phyloP scores from a whole-genome alignment of 257 asterid species.

The Fraxinus excelsior region DNA sequence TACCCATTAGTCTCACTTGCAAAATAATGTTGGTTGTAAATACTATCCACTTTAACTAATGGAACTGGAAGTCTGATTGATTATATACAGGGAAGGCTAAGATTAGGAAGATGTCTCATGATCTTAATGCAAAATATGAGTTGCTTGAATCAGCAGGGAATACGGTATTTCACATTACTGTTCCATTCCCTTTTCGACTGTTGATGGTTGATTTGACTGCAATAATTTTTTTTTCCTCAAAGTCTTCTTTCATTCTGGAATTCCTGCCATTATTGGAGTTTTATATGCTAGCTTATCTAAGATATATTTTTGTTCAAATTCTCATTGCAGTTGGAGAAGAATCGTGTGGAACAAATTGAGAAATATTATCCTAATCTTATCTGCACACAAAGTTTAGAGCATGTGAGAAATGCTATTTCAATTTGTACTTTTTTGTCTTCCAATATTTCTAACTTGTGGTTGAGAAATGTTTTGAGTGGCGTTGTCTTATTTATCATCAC shows the following conservation, averaged over 20 bases:
- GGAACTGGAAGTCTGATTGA: slow-evolving; percentile 31
- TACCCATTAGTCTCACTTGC: slow-evolving; percentile 19
- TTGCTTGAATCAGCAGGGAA: slow-evolving; percentile 71
- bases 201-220: slow-evolving; percentile 14
- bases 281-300: slow-evolving; percentile 5
- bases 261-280: slow-evolving; percentile 16
- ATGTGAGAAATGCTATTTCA: slow-evolving; percentile 49
- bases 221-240: slow-evolving; percentile 1
- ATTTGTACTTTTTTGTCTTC: slow-evolving; percentile 5
- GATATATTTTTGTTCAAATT: slow-evolving; percentile 29
- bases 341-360: slow-evolving; percentile 74
- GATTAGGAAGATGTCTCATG: slow-evolving; percentile 68
- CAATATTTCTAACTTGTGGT: neutral
- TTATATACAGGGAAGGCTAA: slow-evolving; percentile 68
- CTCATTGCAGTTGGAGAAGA: slow-evolving; percentile 75
- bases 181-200: neutral
- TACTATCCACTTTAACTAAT: slow-evolving; percentile 13
- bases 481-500: neutral
- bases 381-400: slow-evolving; percentile 84
- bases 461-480: neutral
- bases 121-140: slow-evolving; percentile 62
- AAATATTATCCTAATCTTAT: slow-evolving; percentile 83
- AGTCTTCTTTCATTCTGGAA: slow-evolving; percentile 1
- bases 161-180: slow-evolving; percentile 37
- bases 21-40: slow-evolving; percentile 18